phyloP scores from a whole-genome alignment of 2,329 filamentous ascomycete genomes.

The Aspergillus luchuensis region DNA sequence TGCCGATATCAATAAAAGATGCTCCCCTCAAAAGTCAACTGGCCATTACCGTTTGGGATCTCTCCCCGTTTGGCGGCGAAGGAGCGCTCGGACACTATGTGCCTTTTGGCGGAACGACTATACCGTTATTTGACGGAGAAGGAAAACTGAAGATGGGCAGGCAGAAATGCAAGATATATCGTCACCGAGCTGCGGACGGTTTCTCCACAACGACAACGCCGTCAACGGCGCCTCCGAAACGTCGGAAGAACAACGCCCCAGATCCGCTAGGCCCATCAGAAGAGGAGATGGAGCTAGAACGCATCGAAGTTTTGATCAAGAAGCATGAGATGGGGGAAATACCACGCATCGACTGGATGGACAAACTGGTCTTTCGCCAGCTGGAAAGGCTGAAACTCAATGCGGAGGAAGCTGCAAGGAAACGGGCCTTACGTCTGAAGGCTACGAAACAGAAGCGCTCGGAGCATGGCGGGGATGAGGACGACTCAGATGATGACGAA shows the following conservation, averaged over 20 bases:
- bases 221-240: constrained; percentile 61
- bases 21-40: constrained; percentile 80
- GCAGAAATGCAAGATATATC: constrained; percentile 85
- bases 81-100: constrained; percentile 74
- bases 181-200: constrained; percentile 81
- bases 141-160: constrained; percentile 88
- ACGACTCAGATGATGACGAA: constrained; percentile 43
- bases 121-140: constrained; percentile 88
- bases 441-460: constrained; percentile 31
- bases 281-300: constrained; percentile 81
- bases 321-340: constrained; percentile 99
- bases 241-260: constrained; percentile 52
- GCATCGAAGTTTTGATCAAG: constrained; percentile 87
- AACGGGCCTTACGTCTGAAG: constrained; percentile 49
- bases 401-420: constrained; percentile 65
- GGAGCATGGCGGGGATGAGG: constrained; percentile 42
- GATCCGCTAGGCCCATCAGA: constrained; percentile 56
- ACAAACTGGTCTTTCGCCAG: constrained; percentile 87
- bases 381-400: constrained; percentile 75
- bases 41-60: constrained; percentile 92
- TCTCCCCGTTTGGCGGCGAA: constrained; percentile 75
- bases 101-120: constrained; percentile 91
- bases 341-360: constrained; percentile 88
- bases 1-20: constrained; percentile 82
- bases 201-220: constrained; percentile 79